Percentiles rank a stretch among this genome's conserved stretches.
Conservation (phyloP, 257 asterid species). For the Solanum sejunctum region DNA sequence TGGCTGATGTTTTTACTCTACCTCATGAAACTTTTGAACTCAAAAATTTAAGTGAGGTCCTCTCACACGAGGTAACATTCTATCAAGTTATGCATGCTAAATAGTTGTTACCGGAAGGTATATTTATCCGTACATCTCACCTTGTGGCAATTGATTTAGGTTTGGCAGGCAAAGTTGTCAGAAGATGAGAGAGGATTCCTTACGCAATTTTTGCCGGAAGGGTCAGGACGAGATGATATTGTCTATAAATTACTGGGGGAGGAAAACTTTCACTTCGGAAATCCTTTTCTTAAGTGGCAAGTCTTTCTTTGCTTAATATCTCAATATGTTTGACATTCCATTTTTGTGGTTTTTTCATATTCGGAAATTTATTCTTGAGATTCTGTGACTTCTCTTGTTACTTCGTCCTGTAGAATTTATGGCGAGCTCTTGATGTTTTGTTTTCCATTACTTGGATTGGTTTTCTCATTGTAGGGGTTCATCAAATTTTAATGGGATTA, state of each 20-base stretch:
- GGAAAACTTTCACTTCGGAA: conserved; percentile 71
- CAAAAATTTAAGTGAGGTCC: conserved; percentile 45
- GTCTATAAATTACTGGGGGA: conserved; percentile 66
- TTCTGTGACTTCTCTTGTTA: neutral
- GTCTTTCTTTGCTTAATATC: conserved; percentile 17
- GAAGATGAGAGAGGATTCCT: conserved; percentile 58
- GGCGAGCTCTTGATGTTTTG: neutral
- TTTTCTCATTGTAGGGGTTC: neutral
- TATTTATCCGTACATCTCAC: neutral
- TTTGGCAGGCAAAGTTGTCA: conserved; percentile 66
- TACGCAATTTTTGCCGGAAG: conserved; percentile 56
- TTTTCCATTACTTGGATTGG: neutral
- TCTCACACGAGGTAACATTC: conserved; percentile 54
- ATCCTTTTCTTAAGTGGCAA: conserved; percentile 68
- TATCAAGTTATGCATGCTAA: neutral
- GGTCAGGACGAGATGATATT: conserved; percentile 33
- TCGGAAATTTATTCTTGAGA: neutral
- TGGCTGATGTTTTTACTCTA: conserved; percentile 72
- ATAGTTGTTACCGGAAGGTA: neutral
- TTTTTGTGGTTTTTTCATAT: neutral
- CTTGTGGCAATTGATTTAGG: conserved; percentile 36
- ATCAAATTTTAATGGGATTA: neutral
- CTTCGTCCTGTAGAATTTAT: neutral
- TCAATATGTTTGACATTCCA: neutral
- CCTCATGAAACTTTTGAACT: conserved; percentile 66